Evolutionary conservation across 441 rosid species (phyloP), one percentile per base, ranked within the genome.

Genomic region (Erodium texanum): DNA sequence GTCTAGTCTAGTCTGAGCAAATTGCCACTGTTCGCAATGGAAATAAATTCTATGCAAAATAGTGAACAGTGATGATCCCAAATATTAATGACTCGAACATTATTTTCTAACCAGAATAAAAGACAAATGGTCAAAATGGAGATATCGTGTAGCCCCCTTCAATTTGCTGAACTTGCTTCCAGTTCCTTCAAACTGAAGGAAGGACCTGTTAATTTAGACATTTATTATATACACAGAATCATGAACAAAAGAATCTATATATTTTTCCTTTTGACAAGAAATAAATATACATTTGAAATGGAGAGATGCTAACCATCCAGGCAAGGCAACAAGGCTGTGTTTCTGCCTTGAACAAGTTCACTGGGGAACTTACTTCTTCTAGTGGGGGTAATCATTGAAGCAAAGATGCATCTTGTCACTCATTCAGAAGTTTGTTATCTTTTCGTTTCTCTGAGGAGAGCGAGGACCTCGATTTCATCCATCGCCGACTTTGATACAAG

Each of bases 401-500:
- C 22, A 48, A 52, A 52, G 66, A 27, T 63, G 69, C 84, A 27
- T 27, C 29, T 27, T 27, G 1, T 27, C 2, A 27, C 29, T 27
- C 29, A 27, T n/a, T n/a, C n/a, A 4, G 4, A 27, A 1, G 29
- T 27, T 27, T 27, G 29, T 27, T 82, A 87, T 32, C 87, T 83
- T 23, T 79, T 87, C 22, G 89, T 62, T 38, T 89, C 94, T 5
- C 96, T 80, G 68, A 93, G 82, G 62, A 89, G 43, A 61, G 82
- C 78, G 16, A 90, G 86, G 24, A 93, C 85, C 64, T 93, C 97
- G 45, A 62, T 18, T 68, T 96, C 96, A 3, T 65, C 74, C 64
- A 90, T 83, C 32, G 83, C 83, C 0, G 86, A 83, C 73, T 84
- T 87, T 59, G 75, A 66, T 22, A 91, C 97, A 20, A 90, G 76